A percentile compares a stretch with the other conserved stretches of the same genome.
Evolutionary conservation across 2,329 filamentous ascomycete species (phyloP).

Genomic region (Pyricularia pennisetigena): DNA sequence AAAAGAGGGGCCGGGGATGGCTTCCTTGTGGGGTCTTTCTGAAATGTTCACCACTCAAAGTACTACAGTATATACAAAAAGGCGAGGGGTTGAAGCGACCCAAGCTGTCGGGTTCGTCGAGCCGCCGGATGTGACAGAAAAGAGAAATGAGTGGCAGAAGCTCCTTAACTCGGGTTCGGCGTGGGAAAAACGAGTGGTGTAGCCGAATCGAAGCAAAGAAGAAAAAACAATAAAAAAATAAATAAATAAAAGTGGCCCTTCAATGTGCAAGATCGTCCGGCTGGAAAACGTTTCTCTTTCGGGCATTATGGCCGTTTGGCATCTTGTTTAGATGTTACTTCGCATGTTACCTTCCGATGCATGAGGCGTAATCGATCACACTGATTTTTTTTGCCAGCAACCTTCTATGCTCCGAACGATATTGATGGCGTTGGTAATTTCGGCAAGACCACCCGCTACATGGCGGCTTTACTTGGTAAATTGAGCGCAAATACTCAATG

Average conservation of each 20-base stretch:
- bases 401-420: neutral
- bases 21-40: neutral
- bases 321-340: neutral
- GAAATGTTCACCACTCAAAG: too few species aligned
- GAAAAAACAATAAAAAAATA: neutral
- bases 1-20: neutral
- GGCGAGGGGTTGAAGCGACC: neutral
- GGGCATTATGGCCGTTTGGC: neutral
- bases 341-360: neutral
- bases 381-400: neutral
- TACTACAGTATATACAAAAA: neutral
- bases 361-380: neutral
- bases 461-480: neutral
- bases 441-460: neutral
- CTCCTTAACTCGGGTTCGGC: neutral
- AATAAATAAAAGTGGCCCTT: neutral
- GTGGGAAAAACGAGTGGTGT: neutral
- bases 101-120: constrained; percentile 2
- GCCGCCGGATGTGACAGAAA: neutral
- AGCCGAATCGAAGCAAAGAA: neutral
- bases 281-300: neutral
- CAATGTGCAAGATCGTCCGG: neutral
- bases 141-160: neutral
- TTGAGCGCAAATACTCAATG: neutral
- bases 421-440: neutral